Conservation (phyloP, 441 rosid genomes). For the Eruca vesicaria region DNA sequence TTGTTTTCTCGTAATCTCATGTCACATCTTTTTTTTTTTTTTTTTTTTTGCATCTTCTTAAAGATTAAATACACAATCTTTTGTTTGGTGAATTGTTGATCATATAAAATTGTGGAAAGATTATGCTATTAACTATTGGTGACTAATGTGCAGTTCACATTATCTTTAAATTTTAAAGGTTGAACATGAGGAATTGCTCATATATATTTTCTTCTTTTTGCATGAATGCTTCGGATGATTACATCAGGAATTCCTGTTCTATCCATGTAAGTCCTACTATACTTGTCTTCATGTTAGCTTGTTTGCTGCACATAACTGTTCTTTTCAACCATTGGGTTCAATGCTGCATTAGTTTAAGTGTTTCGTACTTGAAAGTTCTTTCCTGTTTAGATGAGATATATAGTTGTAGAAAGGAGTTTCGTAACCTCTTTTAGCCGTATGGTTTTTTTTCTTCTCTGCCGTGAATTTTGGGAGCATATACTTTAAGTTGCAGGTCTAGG, state of each 20-base stretch:
- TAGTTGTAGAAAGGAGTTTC: not conserved
- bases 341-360: slow-evolving; percentile 11
- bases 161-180: not conserved
- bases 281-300: slow-evolving; percentile 12
- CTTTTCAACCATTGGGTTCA: not conserved
- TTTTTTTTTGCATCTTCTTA: not conserved
- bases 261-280: slow-evolving; percentile 75
- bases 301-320: slow-evolving; percentile 12
- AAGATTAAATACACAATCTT: not conserved
- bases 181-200: slow-evolving; percentile 19
- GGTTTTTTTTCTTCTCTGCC: not conserved
- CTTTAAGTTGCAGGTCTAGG: not conserved
- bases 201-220: slow-evolving; percentile 33
- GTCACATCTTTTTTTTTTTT: no score
- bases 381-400: not conserved
- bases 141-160: not conserved
- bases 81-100: not conserved
- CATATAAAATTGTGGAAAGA: not conserved
- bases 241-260: slow-evolving; percentile 92
- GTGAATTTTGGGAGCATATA: not conserved
- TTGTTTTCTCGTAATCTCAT: slow-evolving; percentile 25
- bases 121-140: not conserved
- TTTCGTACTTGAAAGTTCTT: not conserved
- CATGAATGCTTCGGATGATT: slow-evolving; percentile 45
- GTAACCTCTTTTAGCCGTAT: not conserved